Conservation (phyloP, 345 rosid genomes). For the Hypericum androsaemum region DNA sequence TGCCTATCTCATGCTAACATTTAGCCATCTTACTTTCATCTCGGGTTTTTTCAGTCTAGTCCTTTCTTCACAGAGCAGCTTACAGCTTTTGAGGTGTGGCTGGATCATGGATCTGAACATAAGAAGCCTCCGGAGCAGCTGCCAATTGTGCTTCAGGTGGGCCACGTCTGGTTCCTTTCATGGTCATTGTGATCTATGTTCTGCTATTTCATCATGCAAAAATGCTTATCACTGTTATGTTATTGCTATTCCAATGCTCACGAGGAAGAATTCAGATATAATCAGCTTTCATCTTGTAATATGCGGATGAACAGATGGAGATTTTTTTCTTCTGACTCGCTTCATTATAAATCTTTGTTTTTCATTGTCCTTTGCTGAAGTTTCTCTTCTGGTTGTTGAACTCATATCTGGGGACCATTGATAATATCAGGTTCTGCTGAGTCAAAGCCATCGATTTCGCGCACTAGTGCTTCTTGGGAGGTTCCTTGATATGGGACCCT, state of each 20-base stretch:
- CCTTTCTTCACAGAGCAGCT: constrained; percentile 93
- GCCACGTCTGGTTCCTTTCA: background rate
- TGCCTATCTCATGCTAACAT: too few species aligned
- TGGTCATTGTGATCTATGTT: background rate
- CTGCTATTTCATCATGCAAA: background rate
- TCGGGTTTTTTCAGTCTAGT: constrained; percentile 74
- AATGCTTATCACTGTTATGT: too few species aligned
- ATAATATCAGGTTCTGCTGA: constrained; percentile 73
- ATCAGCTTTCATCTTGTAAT: too few species aligned
- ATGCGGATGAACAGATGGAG: too few species aligned
- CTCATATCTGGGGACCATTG: background rate
- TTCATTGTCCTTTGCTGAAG: too few species aligned
- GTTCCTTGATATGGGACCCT: constrained; percentile 98
- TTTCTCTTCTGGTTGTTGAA: too few species aligned
- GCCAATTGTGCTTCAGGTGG: constrained; percentile 98
- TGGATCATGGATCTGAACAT: constrained; percentile 95
- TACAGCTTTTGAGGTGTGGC: constrained; percentile 99
- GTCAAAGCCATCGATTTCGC: constrained; percentile 96
- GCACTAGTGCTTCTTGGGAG: constrained; percentile 97
- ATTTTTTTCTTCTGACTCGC: too few species aligned
- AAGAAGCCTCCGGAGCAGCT: constrained; percentile 98
- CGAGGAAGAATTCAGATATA: too few species aligned
- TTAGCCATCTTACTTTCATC: too few species aligned
- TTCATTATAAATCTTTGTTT: too few species aligned
- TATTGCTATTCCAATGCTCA: too few species aligned